Evolutionary conservation across 2,329 filamentous ascomycete species (phyloP), one percentile per base, ranked within the genome.

Genomic region (Aspergillus terreus): DNA sequence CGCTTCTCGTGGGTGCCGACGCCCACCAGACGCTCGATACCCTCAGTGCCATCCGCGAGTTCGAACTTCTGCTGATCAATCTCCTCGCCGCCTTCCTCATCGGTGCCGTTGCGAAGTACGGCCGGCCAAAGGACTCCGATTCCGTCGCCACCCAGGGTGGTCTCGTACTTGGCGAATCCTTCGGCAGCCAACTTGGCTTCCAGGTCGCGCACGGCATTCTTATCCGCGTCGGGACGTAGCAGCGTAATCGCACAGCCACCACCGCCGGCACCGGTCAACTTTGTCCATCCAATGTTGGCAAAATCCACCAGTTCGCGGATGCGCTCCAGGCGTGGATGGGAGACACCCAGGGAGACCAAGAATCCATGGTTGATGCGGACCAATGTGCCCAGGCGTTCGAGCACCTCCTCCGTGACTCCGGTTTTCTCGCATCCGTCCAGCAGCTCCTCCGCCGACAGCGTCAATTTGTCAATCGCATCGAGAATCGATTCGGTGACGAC

Each of bases 171-270:
- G 62, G 84, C 80, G 68, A 94, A 99, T 1, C 88, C 88, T 63
- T 91, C 88, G 0, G 77, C 71, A 3, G 81, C 76, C 2, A 92
- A 81, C 55, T 84, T 82, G 36, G 76, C 66, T 59, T 92, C 83
- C 14, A 97, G 75, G 9, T 78, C 74, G 21, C 76, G 71, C 25
- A 95, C 72, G 61, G 81, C 81, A 54, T 82, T 75, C 14, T 68
- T 62, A 6, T 82, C 67, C 1, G 81, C 76, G 27, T 82, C 82
- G 0, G 89, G 88, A 58, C 86, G 87, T 45, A 99, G 78, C 4
- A 99, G 77, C 0, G 92, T 95, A 60, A 99, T 97, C 3, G 92
- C 92, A 71, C 95, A 97, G 2, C 94, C 94, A 51, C 94, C 95
- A 11, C 94, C 95, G 19, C 94, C 94, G 1, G 94, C 94, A 32